Evolutionary conservation across 192 early-diverging fungal species (phyloP).

Genomic region (Podila epicladia): DNA sequence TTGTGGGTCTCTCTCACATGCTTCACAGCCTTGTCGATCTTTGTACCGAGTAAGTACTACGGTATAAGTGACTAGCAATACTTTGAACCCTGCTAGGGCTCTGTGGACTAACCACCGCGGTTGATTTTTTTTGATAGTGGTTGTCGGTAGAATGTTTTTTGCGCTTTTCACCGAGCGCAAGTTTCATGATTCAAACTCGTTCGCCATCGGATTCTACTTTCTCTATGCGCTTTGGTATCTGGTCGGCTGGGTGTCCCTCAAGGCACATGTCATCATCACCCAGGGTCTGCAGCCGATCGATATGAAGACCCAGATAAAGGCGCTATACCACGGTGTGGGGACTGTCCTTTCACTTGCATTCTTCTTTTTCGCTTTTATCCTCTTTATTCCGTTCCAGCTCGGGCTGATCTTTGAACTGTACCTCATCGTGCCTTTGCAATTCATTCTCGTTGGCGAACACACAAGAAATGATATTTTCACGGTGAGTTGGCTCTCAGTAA

Average conservation of each 20-base stretch:
- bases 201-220: conserved; percentile 74
- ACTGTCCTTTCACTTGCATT: conserved; percentile 56
- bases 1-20: conserved; percentile 62
- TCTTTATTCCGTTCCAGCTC: conserved; percentile 72
- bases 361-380: conserved; percentile 63
- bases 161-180: conserved; percentile 57
- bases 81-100: too few species aligned
- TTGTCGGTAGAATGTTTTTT: conserved; percentile 67
- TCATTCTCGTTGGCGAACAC: conserved; percentile 29
- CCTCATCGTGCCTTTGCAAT: conserved; percentile 69
- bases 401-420: conserved; percentile 81
- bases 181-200: conserved; percentile 81
- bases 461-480: conserved; percentile 46
- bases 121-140: conserved; percentile 49
- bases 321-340: conserved; percentile 19
- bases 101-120: neutral
- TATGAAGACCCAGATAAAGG: conserved; percentile 17
- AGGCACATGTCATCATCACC: conserved; percentile 15
- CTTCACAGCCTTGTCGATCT: conserved; percentile 56
- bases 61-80: conserved; percentile 4
- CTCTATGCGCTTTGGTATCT: conserved; percentile 33
- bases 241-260: conserved; percentile 40
- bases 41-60: conserved; percentile 56
- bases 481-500: conserved; percentile 40
- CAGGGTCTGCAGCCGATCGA: conserved; percentile 29